Evolutionary conservation across 2,329 filamentous ascomycete genomes (phyloP).

Genomic region (Aspergillus terreus): DNA sequence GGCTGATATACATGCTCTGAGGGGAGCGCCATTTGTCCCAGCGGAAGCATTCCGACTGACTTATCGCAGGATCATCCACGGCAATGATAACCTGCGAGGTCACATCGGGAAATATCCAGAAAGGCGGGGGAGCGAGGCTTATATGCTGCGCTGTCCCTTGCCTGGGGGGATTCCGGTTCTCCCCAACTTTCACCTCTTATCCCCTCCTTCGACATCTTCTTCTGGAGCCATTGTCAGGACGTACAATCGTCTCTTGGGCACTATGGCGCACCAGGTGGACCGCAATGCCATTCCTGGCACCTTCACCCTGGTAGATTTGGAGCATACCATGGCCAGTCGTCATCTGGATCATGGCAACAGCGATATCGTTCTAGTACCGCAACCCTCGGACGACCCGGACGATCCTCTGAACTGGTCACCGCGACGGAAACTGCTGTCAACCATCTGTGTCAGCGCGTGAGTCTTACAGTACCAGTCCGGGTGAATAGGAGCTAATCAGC

Average conservation of each 20-base stretch:
- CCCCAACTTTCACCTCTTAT: not conserved
- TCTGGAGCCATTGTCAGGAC: too few relatives aligned
- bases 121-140: not conserved
- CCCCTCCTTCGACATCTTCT: not conserved
- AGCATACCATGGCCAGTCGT: slow-evolving; percentile 30
- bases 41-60: not conserved
- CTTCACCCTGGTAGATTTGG: slow-evolving; percentile 41
- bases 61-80: not conserved
- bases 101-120: not conserved
- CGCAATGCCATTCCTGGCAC: slow-evolving; percentile 39
- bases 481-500: not conserved
- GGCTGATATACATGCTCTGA: not conserved
- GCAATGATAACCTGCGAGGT: too few relatives aligned
- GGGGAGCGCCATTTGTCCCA: not conserved
- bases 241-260: not conserved
- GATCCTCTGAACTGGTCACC: slow-evolving; percentile 48
- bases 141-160: not conserved
- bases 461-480: slow-evolving; percentile 8
- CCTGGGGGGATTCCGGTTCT: not conserved
- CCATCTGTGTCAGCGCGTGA: slow-evolving; percentile 40
- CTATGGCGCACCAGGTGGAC: slow-evolving; percentile 26
- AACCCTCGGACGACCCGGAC: slow-evolving; percentile 44
- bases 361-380: slow-evolving; percentile 42
- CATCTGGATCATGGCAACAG: slow-evolving; percentile 25
- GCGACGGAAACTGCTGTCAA: slow-evolving; percentile 41